A percentile compares a stretch with the other conserved stretches of the same genome.
Conservation (phyloP, 1,284 basidiomycete genomes). For the Tilletiopsis washingtonensis region DNA sequence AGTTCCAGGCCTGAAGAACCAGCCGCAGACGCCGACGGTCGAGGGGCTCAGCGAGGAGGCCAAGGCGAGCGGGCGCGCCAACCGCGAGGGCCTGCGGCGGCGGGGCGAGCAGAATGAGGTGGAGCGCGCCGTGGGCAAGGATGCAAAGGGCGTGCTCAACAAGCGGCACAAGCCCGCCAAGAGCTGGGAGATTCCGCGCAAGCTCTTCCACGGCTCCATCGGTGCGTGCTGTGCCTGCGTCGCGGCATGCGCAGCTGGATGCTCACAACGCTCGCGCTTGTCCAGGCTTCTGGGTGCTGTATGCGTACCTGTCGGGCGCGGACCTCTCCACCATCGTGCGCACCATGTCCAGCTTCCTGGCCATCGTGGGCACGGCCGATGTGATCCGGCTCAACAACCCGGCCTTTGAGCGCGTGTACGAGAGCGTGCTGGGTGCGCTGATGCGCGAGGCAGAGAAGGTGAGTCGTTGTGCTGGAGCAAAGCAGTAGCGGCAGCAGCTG, state of each 20-base stretch:
- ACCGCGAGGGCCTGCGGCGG: slow-evolving; percentile 8
- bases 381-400: slow-evolving; percentile 65
- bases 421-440: slow-evolving; percentile 69
- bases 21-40: slow-evolving; percentile 42
- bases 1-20: background rate
- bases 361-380: slow-evolving; percentile 67
- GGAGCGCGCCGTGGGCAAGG: slow-evolving; percentile 8
- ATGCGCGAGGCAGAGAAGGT: slow-evolving; percentile 91
- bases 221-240: no score
- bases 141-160: slow-evolving; percentile 7
- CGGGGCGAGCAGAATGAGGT: slow-evolving; percentile 4
- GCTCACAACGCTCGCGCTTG: slow-evolving; percentile 1
- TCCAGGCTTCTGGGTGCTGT: slow-evolving; percentile 73
- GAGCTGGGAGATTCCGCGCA: slow-evolving; percentile 72
- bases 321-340: slow-evolving; percentile 56
- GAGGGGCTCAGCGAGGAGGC: slow-evolving; percentile 7
- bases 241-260: background rate
- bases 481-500: no score
- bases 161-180: slow-evolving; percentile 2
- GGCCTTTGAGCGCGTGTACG: slow-evolving; percentile 67
- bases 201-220: slow-evolving; percentile 80
- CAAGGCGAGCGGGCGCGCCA: slow-evolving; percentile 9
- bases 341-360: slow-evolving; percentile 61
- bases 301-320: slow-evolving; percentile 56
- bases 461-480: no score